phyloP scores from a whole-genome alignment of 176 grass and related monocot species.

The Thinopyrum elongatum region DNA sequence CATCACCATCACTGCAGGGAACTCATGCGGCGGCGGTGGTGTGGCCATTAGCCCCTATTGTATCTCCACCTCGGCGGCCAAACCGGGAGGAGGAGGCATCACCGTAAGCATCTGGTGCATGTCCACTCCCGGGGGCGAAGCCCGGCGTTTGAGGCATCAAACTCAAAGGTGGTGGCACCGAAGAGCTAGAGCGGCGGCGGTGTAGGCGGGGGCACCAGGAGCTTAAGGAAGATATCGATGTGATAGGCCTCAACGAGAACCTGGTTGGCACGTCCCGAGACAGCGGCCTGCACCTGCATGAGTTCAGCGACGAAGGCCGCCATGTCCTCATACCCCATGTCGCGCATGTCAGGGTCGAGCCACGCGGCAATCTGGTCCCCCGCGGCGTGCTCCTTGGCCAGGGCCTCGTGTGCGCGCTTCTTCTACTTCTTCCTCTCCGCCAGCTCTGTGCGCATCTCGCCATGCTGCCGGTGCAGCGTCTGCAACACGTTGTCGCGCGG shows the following conservation, averaged over 20 bases:
- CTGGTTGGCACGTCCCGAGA: no score
- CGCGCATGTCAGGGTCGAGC: not conserved
- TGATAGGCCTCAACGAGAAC: no score
- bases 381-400: not conserved
- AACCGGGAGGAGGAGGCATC: no score
- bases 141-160: not conserved
- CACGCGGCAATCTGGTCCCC: not conserved
- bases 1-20: no score
- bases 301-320: not conserved
- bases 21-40: no score
- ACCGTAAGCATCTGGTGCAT: no score
- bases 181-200: not conserved
- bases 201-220: no score
- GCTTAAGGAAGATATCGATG: no score
- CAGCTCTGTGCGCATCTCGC: not conserved
- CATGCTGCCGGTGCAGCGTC: conserved; percentile 26
- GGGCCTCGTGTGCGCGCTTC: not conserved
- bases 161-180: not conserved
- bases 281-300: not conserved
- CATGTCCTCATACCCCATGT: not conserved
- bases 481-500: not conserved
- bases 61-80: no score
- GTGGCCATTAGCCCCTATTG: no score
- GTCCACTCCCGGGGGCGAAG: no score
- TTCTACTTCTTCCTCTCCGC: conserved; percentile 15